Base-by-base conservation (phyloP, 192 early-diverging fungal genomes). In the Geranomyces michiganensis region DNA sequence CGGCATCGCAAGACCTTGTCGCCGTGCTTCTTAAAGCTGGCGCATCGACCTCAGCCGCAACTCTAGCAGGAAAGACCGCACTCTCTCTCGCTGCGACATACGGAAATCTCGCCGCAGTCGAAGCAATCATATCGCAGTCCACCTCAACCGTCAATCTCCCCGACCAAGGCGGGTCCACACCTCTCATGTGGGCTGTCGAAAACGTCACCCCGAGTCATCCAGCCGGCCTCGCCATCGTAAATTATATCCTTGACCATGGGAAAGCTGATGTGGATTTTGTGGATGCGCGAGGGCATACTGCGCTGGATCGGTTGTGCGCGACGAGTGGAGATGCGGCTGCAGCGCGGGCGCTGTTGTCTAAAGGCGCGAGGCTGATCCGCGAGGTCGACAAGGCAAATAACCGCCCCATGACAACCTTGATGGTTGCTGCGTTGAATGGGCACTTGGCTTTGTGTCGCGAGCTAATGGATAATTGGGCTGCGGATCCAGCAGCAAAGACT, bases 131-230 rank as follows among this genome's bases (percentile, higher is more conserved):
- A 0, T 29, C 48, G 29, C 67, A 76, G 47, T 62, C 61, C 31
- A 29, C 47, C 29, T 44, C 45, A 27, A 62, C 62, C 5, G 55
- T 75, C 36, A 58, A 78, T 46, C 56, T 59, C 15, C 41, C 72
- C 12, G 83, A 85, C 64, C 77, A 72, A 31, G 79, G 77, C 44
- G 83, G 83, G 27, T 73, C 73, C 27, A 85, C 83, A 14, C 74
- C 78, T 21, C 75, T 84, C 26, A 85, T 82, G 83, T 80, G 78
- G 78, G 80, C 83, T 9, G 76, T 74, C 22, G 83, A 85, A 49
- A 78, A 79, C 46, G 78, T 73, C 1, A 30, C n/a, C n/a, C 13
- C 68, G 27, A 78, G 66, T 49, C 55, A 71, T 31, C 73, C 76
- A 49, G 64, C 78, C 41, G 83, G 78, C 41, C 43, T 75, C 22